Evolutionary conservation across 805 yeast species (phyloP).

Genomic region (Kodamaea kakaduensis): DNA sequence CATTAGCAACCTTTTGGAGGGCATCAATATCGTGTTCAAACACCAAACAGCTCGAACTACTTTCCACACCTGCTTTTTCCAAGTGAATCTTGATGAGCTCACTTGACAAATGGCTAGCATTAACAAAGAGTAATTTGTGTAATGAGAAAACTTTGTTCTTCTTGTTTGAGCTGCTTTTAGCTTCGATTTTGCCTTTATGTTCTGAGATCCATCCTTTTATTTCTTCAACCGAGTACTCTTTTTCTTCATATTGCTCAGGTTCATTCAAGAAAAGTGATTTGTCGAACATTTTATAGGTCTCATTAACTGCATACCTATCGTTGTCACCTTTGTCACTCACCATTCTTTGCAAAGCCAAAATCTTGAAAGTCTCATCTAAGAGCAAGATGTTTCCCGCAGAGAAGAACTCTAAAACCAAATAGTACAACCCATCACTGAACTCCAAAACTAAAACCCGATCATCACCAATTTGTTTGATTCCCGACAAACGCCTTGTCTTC

Average conservation of each 20-base stretch:
- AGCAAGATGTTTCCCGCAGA: conserved; percentile 90
- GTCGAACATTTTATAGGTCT: conserved; percentile 60
- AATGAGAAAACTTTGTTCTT: conserved; percentile 53
- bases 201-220: conserved; percentile 38
- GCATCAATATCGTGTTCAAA: conserved; percentile 23
- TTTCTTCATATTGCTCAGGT: conserved; percentile 9
- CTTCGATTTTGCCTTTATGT: conserved; percentile 26
- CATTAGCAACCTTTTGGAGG: conserved; percentile 29
- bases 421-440: conserved; percentile 76
- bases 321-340: conserved; percentile 70
- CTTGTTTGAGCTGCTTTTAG: conserved; percentile 14
- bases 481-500: conserved; percentile 72
- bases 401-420: conserved; percentile 84
- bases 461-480: conserved; percentile 66
- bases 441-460: conserved; percentile 83
- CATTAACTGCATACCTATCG: conserved; percentile 70
- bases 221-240: conserved; percentile 25
- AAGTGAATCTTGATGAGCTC: conserved; percentile 68
- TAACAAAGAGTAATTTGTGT: conserved; percentile 64
- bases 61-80: conserved; percentile 42
- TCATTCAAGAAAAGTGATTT: conserved; percentile 38
- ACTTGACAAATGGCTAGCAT: conserved; percentile 71
- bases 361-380: conserved; percentile 63
- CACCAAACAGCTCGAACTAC: conserved; percentile 36
- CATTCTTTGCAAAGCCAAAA: conserved; percentile 70